phyloP scores from a whole-genome alignment of 2,329 filamentous ascomycete species.

The Dothistroma septosporum region DNA sequence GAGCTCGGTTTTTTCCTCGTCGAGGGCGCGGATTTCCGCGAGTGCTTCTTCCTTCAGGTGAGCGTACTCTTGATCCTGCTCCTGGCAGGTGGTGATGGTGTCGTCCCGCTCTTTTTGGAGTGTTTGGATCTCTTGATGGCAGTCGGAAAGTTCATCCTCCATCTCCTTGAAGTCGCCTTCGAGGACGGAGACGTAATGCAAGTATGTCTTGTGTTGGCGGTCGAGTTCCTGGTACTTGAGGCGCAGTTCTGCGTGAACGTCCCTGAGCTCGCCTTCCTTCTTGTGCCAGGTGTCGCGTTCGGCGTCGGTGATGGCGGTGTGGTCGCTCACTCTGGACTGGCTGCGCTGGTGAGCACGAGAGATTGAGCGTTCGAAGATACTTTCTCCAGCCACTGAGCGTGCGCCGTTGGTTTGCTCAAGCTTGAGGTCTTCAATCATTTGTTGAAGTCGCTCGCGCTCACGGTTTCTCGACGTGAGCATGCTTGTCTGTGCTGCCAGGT shows the following conservation, averaged over 20 bases:
- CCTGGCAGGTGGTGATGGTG: conserved; percentile 67
- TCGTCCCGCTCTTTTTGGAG: conserved; percentile 84
- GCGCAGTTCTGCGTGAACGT: conserved; percentile 80
- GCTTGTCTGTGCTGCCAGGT: conserved; percentile 91
- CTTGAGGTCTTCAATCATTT: conserved; percentile 96
- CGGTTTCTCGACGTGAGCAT: conserved; percentile 96
- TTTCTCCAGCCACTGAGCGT: conserved; percentile 68
- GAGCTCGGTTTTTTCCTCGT: conserved; percentile 42
- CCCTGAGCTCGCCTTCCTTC: conserved; percentile 75
- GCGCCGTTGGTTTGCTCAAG: conserved; percentile 67
- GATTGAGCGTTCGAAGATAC: conserved; percentile 88
- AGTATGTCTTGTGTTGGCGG: conserved; percentile 72
- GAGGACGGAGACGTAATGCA: conserved; percentile 73
- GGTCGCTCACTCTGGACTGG: conserved; percentile 68
- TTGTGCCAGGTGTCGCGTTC: conserved; percentile 85
- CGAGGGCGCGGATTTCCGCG: conserved; percentile 52
- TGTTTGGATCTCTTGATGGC: conserved; percentile 72
- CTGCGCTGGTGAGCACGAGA: conserved; percentile 72
- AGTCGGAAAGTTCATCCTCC: conserved; percentile 75
- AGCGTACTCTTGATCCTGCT: conserved; percentile 53
- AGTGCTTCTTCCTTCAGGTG: conserved; percentile 56
- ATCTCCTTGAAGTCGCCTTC: conserved; percentile 64
- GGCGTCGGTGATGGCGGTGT: conserved; percentile 66
- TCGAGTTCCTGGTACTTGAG: conserved; percentile 87
- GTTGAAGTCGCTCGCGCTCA: conserved; percentile 89